Conservation (phyloP, 2,329 filamentous ascomycete genomes). For the Ascochyta viciae-villosae region DNA sequence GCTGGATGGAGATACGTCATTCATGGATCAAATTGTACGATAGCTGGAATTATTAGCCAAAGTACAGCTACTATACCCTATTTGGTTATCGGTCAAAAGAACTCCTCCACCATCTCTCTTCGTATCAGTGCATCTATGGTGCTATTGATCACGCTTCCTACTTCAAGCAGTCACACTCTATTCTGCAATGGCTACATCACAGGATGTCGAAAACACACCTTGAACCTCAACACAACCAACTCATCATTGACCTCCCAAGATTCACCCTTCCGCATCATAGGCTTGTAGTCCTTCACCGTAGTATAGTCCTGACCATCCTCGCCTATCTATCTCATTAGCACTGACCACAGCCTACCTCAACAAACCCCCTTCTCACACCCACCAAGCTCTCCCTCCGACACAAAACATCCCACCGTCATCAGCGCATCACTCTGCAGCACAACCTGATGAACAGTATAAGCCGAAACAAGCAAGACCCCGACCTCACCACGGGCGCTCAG, state of each 20-base stretch:
- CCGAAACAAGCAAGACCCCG: not conserved
- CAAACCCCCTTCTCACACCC: not conserved
- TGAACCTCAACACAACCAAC: too few relatives aligned
- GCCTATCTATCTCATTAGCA: not conserved
- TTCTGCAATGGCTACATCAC: too few relatives aligned
- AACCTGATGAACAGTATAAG: not conserved
- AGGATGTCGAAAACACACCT: too few relatives aligned
- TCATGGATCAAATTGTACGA: constrained; percentile 41
- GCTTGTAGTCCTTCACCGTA: not conserved
- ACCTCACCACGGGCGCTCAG: not conserved
- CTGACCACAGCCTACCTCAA: not conserved
- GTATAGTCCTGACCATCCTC: not conserved
- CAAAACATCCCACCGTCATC: not conserved
- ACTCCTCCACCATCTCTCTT: too few relatives aligned
- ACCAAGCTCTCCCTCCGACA: not conserved
- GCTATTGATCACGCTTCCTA: too few relatives aligned
- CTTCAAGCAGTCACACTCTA: too few relatives aligned
- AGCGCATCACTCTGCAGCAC: not conserved
- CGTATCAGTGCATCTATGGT: too few relatives aligned
- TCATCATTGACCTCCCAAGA: too few relatives aligned
- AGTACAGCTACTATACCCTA: too few relatives aligned
- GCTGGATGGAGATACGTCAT: constrained; percentile 62
- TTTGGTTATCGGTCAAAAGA: too few relatives aligned
- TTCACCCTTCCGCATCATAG: not conserved
- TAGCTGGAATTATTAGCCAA: too few relatives aligned